Base-by-base conservation (phyloP, 1,139 yeast genomes). In the Candida gigantensis region DNA sequence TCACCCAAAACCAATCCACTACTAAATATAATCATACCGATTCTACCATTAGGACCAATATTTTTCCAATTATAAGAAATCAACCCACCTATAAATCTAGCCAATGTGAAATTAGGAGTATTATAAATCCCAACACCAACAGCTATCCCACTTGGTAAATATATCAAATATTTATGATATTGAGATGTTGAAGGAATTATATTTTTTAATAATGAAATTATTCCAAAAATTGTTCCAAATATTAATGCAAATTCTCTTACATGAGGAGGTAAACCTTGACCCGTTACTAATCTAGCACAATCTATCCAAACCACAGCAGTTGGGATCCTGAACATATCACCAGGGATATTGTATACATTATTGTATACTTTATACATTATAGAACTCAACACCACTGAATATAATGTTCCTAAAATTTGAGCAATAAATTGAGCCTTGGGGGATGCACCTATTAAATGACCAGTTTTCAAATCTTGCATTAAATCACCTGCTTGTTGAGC, bases 401-500 rank as follows among this genome's bases (percentile, higher is more conserved):
- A 92, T 1, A 79, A 50, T 0, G 96, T 86, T 0, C 98, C 98
- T 32, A 89, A 76, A 14, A 88, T 51, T 60, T 92, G 97, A 0
- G 97, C 97, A 20, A 81, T 55, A 51, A 92, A 90, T 60, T 92
- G 98, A 2, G 96, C 96, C 42, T 74, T 74, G 15, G 97, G 97
- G 0, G 96, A 84, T 0, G 97, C 97, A 8, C 95, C 96, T 4
- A 92, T 56, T 34, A 92, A 60, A 60, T 87, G 95, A 0, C 98
- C 97, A 0, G 98, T 90, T 57, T 92, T 92, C 50, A 90, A 70
- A 60, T 92, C 98, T 67, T 92, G 97, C 96, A 90, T 87, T 53
- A 92, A 69, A 62, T 92, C 98, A 11, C 98, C 98, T 1, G 97
- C 97, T 60, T 92, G 98, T 60, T 92, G 97, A 2, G 98, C 97